Base-by-base conservation (phyloP, 2,329 filamentous ascomycete species). In the Neonectria ditissima region DNA sequence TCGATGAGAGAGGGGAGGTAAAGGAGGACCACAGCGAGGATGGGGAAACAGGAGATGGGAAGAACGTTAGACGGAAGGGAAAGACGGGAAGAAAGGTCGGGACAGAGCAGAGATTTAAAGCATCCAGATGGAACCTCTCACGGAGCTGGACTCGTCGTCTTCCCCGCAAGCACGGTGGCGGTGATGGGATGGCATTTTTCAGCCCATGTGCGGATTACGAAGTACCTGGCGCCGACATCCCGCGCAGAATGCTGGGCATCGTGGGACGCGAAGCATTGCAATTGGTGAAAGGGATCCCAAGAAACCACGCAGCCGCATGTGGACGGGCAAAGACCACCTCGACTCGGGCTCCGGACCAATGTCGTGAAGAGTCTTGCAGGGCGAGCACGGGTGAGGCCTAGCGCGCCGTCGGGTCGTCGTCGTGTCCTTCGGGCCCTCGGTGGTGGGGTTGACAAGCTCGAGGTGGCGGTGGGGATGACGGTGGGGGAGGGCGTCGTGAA, bases 371-470 rank as follows among this genome's bases (percentile, higher is more conserved):
- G 18, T 48, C 57, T 60, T 61, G 34, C 22, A 55, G 9, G 26
- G 32, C 53, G n/a, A 62, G 45, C 52, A 66, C 60, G 37, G 52
- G 55, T 16, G 51, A 53, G 59, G 63, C 2, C 56, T 73, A 72
- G 71, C 68, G 71, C 8, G 48, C 26, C 63, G 70, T 73, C 71
- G 71, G 71, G 67, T 73, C 71, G 71, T 73, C 71, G 71, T 73
- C 65, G 66, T 50, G 52, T 55, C 53, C 61, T 73, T 73, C 71
- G 71, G 71, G 59, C 65, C 70, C 63, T 73, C 71, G 71, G 71
- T 60, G 63, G 70, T 74, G 71, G 71, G 52, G 61, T 50, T 55
- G 41, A 63, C 55, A 60, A 69, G 59, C 53, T 47, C 54, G 71
- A 55, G 66, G n/a, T 41, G n/a, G 37, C 37, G 37, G 37, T 18